phyloP scores from a whole-genome alignment of 352 stramenopile species.

The Peronospora farinosa region DNA sequence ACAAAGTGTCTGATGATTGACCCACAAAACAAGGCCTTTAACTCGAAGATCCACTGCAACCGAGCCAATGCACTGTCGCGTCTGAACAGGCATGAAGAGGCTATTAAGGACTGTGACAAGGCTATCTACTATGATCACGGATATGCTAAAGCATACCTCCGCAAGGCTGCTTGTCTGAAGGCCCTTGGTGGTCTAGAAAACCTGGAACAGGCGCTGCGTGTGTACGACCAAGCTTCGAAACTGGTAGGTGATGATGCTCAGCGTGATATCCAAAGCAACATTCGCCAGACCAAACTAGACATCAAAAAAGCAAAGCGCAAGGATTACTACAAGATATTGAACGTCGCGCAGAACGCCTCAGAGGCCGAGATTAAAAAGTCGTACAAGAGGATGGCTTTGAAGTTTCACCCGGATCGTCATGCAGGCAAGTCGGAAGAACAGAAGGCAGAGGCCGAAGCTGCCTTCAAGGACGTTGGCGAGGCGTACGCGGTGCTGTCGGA shows the following conservation, averaged over 20 bases:
- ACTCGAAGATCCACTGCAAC: slow-evolving; percentile 92
- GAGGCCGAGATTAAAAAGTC: slow-evolving; percentile 97
- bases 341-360: slow-evolving; percentile 68
- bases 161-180: slow-evolving; percentile 75
- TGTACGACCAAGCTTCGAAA: slow-evolving; percentile 88
- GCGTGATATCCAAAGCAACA: slow-evolving; percentile 78
- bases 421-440: slow-evolving; percentile 86
- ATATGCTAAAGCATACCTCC: slow-evolving; percentile 89
- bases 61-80: slow-evolving; percentile 83
- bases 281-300: slow-evolving; percentile 86
- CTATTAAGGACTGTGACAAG: slow-evolving; percentile 86
- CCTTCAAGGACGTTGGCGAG: slow-evolving; percentile 95
- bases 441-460: slow-evolving; percentile 85
- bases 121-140: slow-evolving; percentile 87
- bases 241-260: slow-evolving; percentile 75
- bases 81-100: slow-evolving; percentile 77
- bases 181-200: slow-evolving; percentile 79
- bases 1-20: slow-evolving; percentile 82
- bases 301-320: slow-evolving; percentile 94
- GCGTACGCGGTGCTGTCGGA: slow-evolving; percentile 95
- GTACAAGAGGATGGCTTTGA: slow-evolving; percentile 91
- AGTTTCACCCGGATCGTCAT: slow-evolving; percentile 95
- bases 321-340: slow-evolving; percentile 94
- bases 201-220: slow-evolving; percentile 84
- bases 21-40: slow-evolving; percentile 87